A percentile compares a stretch with the other conserved stretches of the same genome.
phyloP scores from a whole-genome alignment of 192 early-diverging fungal species.

The Tieghemiomyces parasiticus region DNA sequence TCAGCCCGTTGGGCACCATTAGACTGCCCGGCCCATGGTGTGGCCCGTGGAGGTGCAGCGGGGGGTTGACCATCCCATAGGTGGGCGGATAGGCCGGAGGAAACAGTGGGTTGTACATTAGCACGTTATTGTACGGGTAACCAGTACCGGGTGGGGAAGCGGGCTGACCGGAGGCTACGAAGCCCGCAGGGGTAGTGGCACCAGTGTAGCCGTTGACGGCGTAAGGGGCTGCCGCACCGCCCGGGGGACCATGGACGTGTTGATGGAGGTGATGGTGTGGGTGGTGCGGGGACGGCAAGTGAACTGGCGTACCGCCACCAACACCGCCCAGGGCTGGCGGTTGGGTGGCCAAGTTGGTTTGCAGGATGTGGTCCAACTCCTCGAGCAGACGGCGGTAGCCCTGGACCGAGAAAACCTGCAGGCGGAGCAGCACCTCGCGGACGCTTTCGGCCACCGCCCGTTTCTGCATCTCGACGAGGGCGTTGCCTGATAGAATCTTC shows the following conservation, averaged over 20 bases:
- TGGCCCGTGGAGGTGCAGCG: not conserved
- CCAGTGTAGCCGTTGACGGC: not conserved
- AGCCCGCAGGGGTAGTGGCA: too few species aligned
- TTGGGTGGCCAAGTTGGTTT: not conserved
- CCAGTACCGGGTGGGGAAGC: not conserved
- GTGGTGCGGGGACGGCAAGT: not conserved
- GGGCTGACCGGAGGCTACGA: not conserved
- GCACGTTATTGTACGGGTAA: conserved; percentile 3
- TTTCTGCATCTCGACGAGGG: conserved; percentile 63
- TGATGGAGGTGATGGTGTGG: not conserved
- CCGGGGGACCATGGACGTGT: not conserved
- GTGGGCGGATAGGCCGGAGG: too few species aligned
- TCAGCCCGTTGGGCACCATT: not conserved
- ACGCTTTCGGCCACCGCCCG: conserved; percentile 59
- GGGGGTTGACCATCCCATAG: conserved; percentile 1
- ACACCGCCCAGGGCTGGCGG: not conserved
- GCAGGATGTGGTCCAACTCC: conserved; percentile 32
- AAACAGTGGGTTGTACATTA: conserved; percentile 7
- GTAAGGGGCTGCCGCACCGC: not conserved
- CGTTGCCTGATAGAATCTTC: conserved; percentile 69
- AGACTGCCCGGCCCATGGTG: not conserved
- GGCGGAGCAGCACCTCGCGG: conserved; percentile 34
- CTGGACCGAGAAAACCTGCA: conserved; percentile 49
- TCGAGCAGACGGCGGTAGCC: conserved; percentile 71
- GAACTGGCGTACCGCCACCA: too few species aligned